Conservation (phyloP, 306 rosid genomes). For the Clitoria ternatea region DNA sequence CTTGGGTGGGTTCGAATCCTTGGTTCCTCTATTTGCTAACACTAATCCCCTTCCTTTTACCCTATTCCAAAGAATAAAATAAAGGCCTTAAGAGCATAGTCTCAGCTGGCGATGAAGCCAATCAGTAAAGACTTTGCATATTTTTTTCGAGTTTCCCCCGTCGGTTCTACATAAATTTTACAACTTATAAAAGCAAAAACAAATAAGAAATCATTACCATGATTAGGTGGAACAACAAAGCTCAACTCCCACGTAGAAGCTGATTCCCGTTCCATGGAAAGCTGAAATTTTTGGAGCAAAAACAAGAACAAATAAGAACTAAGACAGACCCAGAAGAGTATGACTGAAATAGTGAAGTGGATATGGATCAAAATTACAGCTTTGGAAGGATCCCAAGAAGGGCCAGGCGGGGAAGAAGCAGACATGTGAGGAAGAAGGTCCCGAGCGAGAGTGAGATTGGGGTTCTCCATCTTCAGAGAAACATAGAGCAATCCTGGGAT, state of each 20-base stretch:
- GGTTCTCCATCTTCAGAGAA: conserved; percentile 84
- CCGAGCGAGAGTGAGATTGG: conserved; percentile 41
- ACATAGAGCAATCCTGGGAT: conserved; percentile 55
- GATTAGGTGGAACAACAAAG: conserved; percentile 93
- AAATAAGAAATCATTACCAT: conserved; percentile 48
- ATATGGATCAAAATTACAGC: conserved; percentile 51
- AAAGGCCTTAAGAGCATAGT: no score
- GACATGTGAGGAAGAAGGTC: conserved; percentile 82
- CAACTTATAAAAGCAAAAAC: not conserved
- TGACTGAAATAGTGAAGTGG: not conserved
- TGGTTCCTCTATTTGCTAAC: no score
- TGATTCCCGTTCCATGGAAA: conserved; percentile 84
- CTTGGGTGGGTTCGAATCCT: no score
- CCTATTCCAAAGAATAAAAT: no score
- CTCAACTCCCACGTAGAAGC: conserved; percentile 96
- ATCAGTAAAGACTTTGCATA: not conserved
- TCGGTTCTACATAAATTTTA: not conserved
- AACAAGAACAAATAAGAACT: not conserved
- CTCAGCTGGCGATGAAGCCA: not conserved
- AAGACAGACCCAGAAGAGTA: not conserved
- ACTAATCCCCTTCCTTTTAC: no score
- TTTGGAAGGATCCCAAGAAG: conserved; percentile 71
- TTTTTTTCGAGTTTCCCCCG: not conserved
- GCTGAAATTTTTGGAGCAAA: conserved; percentile 35
- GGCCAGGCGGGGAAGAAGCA: conserved; percentile 67